Conservation (phyloP, 164 flowering plant genomes). For the Cinnamomum micranthum region DNA sequence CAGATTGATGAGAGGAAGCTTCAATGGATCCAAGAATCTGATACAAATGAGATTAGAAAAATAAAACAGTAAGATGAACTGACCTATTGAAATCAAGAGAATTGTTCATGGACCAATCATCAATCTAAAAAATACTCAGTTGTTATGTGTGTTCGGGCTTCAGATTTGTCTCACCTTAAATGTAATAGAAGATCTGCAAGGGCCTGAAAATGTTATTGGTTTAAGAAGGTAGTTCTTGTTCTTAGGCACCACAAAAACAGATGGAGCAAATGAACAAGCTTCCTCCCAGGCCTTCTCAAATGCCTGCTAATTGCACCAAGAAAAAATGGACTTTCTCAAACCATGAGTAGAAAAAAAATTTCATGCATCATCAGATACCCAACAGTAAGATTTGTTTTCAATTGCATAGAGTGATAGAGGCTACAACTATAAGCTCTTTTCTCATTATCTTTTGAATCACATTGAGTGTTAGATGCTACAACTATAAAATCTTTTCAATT, state of each 20-base stretch:
- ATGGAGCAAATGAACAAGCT: slow-evolving; percentile 49
- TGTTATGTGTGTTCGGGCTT: not conserved
- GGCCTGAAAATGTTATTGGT: slow-evolving; percentile 64
- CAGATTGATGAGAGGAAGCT: slow-evolving; percentile 52
- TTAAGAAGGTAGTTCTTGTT: slow-evolving; percentile 51
- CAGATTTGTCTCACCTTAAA: slow-evolving; percentile 39
- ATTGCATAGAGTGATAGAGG: not conserved
- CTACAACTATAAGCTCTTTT: not conserved
- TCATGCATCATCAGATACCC: not conserved
- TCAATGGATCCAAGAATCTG: slow-evolving; percentile 60
- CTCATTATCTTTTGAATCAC: too few species aligned
- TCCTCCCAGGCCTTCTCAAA: slow-evolving; percentile 65
- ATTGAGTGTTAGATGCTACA: not conserved
- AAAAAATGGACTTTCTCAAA: not conserved
- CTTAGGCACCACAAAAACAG: slow-evolving; percentile 48
- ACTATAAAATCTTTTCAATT: not conserved
- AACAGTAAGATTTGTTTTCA: not conserved
- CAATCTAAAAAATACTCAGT: not conserved
- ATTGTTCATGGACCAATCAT: not conserved
- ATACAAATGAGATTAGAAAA: not conserved
- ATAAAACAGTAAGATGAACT: not conserved
- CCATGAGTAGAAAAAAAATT: not conserved
- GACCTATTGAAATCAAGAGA: not conserved
- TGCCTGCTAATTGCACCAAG: slow-evolving; percentile 36
- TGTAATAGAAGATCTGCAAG: slow-evolving; percentile 56